These are phyloP conservation scores for Hypoxylon rubiginosum DNA, from an alignment of 2,329 filamentous ascomycete genomes.

Conservation along the genomic window DNA sequence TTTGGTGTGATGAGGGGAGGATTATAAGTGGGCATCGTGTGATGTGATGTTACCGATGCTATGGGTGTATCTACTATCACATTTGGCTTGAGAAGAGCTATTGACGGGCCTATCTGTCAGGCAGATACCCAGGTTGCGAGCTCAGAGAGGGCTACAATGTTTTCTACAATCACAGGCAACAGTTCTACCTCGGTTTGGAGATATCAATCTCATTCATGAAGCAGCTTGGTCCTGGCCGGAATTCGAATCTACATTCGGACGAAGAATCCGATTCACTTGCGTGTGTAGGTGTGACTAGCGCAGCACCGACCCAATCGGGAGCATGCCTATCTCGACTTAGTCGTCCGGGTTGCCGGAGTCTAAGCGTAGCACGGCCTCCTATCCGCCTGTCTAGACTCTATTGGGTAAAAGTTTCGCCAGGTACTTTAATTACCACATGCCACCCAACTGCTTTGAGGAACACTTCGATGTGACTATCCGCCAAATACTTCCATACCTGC, in stretches of 20 bases:
- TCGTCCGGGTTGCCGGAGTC: constrained; percentile 28
- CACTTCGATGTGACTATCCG: constrained; percentile 6
- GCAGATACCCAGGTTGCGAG: not conserved
- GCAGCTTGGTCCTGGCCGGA: constrained; percentile 18
- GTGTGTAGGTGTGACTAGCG: constrained; percentile 7
- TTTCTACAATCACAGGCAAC: not conserved
- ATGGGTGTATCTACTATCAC: constrained; percentile 14
- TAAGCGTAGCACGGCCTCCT: constrained; percentile 25
- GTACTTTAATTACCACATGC: constrained; percentile 31
- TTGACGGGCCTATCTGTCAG: constrained; percentile 4
- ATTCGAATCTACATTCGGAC: constrained; percentile 13
- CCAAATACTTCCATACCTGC: constrained; percentile 14
- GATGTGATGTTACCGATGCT: constrained; percentile 19
- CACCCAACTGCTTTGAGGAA: constrained; percentile 3
- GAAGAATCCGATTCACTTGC: constrained; percentile 15
- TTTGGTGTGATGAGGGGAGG: not conserved
- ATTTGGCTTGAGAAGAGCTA: constrained; percentile 6
- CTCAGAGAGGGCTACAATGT: not conserved
- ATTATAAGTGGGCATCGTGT: not conserved
- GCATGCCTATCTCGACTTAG: constrained; percentile 24
- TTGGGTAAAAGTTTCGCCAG: constrained; percentile 15
- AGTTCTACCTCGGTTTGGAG: constrained; percentile 6
- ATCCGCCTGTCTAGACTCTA: constrained; percentile 21
- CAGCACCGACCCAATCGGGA: constrained; percentile 30
- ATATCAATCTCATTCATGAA: not conserved